Evolutionary conservation across 345 rosid genomes (phyloP), one percentile per base, ranked within the genome.

Genomic region (Bretschneidera sinensis): DNA sequence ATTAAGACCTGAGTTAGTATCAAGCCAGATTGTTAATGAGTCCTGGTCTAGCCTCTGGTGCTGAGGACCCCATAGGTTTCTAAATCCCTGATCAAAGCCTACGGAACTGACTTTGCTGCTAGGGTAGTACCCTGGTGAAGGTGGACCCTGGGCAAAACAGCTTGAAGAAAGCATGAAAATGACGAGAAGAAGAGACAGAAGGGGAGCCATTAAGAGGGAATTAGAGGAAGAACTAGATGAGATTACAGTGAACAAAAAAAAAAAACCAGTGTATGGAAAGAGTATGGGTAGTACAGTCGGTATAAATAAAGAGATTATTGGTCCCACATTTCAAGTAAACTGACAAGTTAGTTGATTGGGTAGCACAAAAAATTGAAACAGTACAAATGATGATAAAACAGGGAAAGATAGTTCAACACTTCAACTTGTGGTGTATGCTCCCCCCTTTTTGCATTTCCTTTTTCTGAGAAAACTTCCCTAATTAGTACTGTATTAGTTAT

Each of bases 51-150:
- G 22, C 43, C 81, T 78, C 60, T 92, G 98, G 66, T 92, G 98
- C 63, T 78, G 94, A 61, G 91, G 83, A 33, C 97, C 94, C 98
- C 98, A 92, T 11, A 76, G 76, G 60, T 75, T 87, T n/a, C 75
- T 77, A 43, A 68, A 87, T 9, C 71, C 85, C 63, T 78, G 83
- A 48, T 72, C 59, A 57, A 92, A 92, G 17, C 68, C 67, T 4
- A 89, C 23, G 14, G 91, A 65, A 0, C 57, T 51, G 15, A 84
- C 55, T 55, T 51, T 70, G 51, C 92, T 84, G 64, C 94, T 78
- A 0, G 98, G 98, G 57, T 65, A 64, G 75, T 81, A 92, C 54
- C 98, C 98, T 0, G 97, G 97, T 0, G 91, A 85, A 63, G 98
- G 96, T 55, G 86, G 88, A 47, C 71, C 62, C 34, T 83, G 87